Evolutionary conservation across 2,329 filamentous ascomycete species (phyloP).

Genomic region (Aureobasidium sp.): DNA sequence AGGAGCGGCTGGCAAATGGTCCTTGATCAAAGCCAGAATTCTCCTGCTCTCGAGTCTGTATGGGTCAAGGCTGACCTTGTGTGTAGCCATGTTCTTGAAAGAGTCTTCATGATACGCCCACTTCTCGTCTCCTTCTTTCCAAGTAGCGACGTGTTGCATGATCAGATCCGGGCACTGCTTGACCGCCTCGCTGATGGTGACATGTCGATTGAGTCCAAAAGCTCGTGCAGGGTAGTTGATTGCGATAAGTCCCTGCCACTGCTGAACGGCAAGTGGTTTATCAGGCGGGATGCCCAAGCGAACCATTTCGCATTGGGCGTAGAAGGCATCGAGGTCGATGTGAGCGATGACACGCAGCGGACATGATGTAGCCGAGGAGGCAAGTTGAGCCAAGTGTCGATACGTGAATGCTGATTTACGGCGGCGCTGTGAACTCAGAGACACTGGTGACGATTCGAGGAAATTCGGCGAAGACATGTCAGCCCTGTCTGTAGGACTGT

Average conservation of each 20-base stretch:
- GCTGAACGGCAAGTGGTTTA: slow-evolving; percentile 82
- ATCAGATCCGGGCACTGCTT: slow-evolving; percentile 80
- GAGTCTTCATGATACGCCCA: slow-evolving; percentile 89
- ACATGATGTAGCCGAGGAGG: slow-evolving; percentile 61
- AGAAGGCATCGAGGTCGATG: slow-evolving; percentile 95
- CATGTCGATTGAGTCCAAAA: slow-evolving; percentile 72
- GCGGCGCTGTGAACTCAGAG: slow-evolving; percentile 30
- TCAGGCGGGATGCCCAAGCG: slow-evolving; percentile 67
- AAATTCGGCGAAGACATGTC: slow-evolving; percentile 44
- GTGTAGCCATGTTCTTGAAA: slow-evolving; percentile 68
- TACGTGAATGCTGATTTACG: slow-evolving; percentile 71
- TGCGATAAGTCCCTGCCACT: slow-evolving; percentile 92
- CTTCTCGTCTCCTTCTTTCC: slow-evolving; percentile 81
- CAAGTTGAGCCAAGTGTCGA: slow-evolving; percentile 71
- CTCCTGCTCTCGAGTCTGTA: slow-evolving; percentile 79
- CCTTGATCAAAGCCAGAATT: slow-evolving; percentile 74
- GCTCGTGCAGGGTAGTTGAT: slow-evolving; percentile 89
- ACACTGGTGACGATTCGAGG: slow-evolving; percentile 41
- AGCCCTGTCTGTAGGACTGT: neutral
- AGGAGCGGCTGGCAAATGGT: slow-evolving; percentile 54
- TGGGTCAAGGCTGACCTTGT: slow-evolving; percentile 91
- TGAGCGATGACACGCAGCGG: slow-evolving; percentile 85
- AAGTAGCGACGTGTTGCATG: slow-evolving; percentile 89
- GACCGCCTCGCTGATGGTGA: slow-evolving; percentile 71
- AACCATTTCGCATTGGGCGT: slow-evolving; percentile 88